Evolutionary conservation across 2,329 filamentous ascomycete genomes (phyloP).

Genomic region (Septoria linicola): DNA sequence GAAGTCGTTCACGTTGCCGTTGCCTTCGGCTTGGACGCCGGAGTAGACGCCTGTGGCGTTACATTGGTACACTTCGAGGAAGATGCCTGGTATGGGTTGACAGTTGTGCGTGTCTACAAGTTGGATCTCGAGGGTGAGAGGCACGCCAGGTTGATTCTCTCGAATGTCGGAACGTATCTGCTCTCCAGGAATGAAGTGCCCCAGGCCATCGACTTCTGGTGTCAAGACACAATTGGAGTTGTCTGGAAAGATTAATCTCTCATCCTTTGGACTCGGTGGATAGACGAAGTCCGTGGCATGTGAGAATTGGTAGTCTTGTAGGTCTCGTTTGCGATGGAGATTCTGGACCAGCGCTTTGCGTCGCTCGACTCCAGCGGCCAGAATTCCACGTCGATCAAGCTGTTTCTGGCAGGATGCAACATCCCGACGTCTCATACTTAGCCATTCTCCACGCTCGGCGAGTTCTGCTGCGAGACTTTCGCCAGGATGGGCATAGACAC

Average conservation of each 20-base stretch:
- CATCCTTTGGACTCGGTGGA: neutral
- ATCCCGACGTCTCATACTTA: neutral
- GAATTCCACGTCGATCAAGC: neutral
- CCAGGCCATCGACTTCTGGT: constrained; percentile 14
- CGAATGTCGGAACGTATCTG: constrained; percentile 43
- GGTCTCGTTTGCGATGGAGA: neutral
- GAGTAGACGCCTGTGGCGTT: constrained; percentile 50
- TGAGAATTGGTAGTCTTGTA: constrained; percentile 4
- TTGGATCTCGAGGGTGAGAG: constrained; percentile 45
- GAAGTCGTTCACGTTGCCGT: constrained; percentile 34
- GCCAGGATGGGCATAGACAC: constrained; percentile 1
- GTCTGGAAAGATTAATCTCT: constrained; percentile 4
- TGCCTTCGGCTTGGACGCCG: constrained; percentile 36
- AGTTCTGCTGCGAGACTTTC: constrained; percentile 9
- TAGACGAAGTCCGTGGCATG: constrained; percentile 7
- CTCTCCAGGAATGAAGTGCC: constrained; percentile 37
- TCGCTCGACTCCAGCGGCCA: neutral
- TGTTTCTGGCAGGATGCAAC: neutral
- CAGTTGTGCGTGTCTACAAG: constrained; percentile 47
- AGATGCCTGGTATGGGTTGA: constrained; percentile 42
- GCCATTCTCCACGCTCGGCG: constrained; percentile 3
- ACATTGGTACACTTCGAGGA: constrained; percentile 46
- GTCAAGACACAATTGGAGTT: constrained; percentile 13
- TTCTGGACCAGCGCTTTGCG: neutral
- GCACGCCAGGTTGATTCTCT: constrained; percentile 45